phyloP scores from a whole-genome alignment of 805 yeast species.

The Candida fluviatilis region DNA sequence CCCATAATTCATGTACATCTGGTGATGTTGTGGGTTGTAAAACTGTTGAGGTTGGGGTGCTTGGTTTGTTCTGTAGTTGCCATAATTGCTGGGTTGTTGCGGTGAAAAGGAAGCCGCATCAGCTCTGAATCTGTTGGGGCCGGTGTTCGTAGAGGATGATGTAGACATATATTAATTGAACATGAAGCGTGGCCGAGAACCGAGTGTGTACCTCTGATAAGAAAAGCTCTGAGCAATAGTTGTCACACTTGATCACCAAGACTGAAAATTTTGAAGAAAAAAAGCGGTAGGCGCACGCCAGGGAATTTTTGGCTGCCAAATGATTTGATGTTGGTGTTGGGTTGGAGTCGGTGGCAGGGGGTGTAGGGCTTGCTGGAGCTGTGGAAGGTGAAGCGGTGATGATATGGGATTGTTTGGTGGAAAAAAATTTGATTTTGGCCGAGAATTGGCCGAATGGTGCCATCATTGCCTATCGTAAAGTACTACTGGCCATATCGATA shows the following conservation, averaged over 20 bases:
- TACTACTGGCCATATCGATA: neutral
- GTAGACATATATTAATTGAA: constrained; percentile 13
- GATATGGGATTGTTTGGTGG: neutral
- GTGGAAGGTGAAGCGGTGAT: neutral
- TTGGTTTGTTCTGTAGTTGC: constrained; percentile 5
- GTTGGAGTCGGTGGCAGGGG: neutral
- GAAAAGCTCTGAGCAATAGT: no score
- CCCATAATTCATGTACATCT: constrained; percentile 14
- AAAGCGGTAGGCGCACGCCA: neutral
- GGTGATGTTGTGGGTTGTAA: constrained; percentile 9
- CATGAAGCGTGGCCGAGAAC: constrained; percentile 2
- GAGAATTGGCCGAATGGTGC: neutral
- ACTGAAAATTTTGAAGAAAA: constrained; percentile 1
- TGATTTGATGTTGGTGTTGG: neutral
- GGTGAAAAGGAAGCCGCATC: constrained; percentile 38
- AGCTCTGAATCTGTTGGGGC: constrained; percentile 34
- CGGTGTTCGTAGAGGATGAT: constrained; percentile 23
- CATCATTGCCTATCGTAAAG: neutral
- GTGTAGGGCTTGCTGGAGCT: neutral
- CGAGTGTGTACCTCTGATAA: no score
- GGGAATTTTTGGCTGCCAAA: neutral
- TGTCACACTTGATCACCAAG: no score
- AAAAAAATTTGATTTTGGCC: neutral
- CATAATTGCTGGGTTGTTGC: constrained; percentile 9
- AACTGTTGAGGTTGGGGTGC: constrained; percentile 7